Evolutionary conservation across 2,329 filamentous ascomycete genomes (phyloP).

Genomic region (Calycina herbarum): DNA sequence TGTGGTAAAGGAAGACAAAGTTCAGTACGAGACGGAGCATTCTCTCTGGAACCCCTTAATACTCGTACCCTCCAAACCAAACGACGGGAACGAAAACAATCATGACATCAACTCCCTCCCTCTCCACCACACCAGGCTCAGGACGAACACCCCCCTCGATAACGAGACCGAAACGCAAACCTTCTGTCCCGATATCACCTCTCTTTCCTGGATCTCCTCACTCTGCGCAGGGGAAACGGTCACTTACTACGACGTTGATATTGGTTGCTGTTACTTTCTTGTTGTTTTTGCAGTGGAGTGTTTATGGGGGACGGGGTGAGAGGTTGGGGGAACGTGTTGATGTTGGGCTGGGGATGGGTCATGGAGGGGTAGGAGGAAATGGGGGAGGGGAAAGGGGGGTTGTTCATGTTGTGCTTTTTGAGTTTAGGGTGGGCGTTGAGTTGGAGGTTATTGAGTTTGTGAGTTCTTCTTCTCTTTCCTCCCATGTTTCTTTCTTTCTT

Average conservation of each 20-base stretch:
- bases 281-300: constrained; percentile 8
- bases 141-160: neutral
- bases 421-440: constrained; percentile 11
- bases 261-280: neutral
- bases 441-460: constrained; percentile 5
- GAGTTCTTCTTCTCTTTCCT: neutral
- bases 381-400: neutral
- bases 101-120: neutral
- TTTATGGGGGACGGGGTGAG: neutral
- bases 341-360: neutral
- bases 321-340: neutral
- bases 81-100: neutral
- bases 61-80: neutral
- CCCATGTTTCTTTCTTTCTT: neutral
- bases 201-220: neutral
- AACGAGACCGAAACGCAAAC: neutral
- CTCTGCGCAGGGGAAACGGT: neutral
- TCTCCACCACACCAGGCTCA: neutral
- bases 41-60: neutral
- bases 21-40: no score
- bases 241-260: neutral
- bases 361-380: neutral
- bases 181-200: neutral
- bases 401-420: constrained; percentile 2
- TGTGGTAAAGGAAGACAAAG: no score